Conservation (phyloP, 306 rosid genomes). For the Cucurbita pepo region DNA sequence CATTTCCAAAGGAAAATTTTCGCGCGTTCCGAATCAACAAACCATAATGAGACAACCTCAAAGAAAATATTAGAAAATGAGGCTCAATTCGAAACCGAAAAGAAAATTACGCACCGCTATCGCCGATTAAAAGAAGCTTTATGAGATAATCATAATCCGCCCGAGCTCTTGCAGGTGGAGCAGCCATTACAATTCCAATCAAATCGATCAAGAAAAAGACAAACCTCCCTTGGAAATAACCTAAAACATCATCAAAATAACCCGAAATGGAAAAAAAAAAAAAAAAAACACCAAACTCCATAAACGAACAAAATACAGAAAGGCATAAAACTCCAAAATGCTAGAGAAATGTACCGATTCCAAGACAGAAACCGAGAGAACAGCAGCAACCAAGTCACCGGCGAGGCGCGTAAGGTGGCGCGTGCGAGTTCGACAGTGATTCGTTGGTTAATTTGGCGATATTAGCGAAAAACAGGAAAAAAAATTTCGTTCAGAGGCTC, state of each 20-base stretch:
- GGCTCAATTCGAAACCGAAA: neutral
- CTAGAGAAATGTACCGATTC: constrained; percentile 1
- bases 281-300: neutral
- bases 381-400: constrained; percentile 13
- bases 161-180: constrained; percentile 97
- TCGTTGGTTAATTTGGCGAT: constrained; percentile 3
- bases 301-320: neutral
- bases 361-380: constrained; percentile 22
- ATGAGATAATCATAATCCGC: constrained; percentile 96
- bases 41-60: neutral
- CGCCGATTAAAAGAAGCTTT: constrained; percentile 92
- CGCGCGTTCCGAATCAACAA: neutral
- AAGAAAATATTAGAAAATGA: neutral
- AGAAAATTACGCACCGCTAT: constrained; percentile 43
- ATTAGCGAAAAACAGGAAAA: neutral
- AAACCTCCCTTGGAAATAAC: neutral
- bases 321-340: neutral
- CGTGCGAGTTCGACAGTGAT: constrained; percentile 2
- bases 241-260: constrained; percentile 5
- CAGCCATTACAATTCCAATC: constrained; percentile 51
- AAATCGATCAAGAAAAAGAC: neutral
- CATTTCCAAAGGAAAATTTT: neutral
- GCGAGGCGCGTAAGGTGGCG: constrained; percentile 20
- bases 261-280: constrained; percentile 4
- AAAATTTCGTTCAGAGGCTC: constrained; percentile 11